Conservation (phyloP, 1,284 basidiomycete genomes). For the Sphaerobolus stellatus region DNA sequence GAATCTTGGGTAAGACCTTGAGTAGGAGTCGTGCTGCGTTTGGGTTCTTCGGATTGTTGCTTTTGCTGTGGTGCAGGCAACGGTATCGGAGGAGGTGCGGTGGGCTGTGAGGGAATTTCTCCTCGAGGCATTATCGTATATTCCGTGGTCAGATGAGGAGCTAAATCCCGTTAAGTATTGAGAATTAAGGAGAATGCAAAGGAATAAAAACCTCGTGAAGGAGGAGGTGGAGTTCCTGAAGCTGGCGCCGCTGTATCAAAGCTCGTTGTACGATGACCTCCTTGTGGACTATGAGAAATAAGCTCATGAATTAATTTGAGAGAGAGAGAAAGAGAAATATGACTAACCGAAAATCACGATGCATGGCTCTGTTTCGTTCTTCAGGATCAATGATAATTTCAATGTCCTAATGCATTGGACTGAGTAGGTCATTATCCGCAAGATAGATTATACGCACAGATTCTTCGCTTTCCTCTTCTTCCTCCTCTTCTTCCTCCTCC, state of each 20-base stretch:
- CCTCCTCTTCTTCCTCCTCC: conserved; percentile 14
- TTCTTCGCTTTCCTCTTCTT: conserved; percentile 21
- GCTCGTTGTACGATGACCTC: conserved; percentile 30
- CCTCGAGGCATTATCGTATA: conserved; percentile 59
- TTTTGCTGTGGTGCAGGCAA: conserved; percentile 22
- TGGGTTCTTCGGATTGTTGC: conserved; percentile 18
- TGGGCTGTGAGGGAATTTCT: conserved; percentile 21
- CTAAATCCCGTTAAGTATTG: conserved; percentile 35
- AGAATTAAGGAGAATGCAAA: background rate
- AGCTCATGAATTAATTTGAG: conserved; percentile 19
- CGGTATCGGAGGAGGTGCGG: conserved; percentile 25
- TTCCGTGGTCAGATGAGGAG: conserved; percentile 80
- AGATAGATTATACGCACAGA: conserved; percentile 11
- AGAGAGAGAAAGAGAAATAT: background rate
- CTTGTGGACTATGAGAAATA: conserved; percentile 22
- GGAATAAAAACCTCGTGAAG: conserved; percentile 8
- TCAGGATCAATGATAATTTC: conserved; percentile 76
- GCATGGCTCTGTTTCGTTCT: conserved; percentile 23
- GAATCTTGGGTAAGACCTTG: conserved; percentile 51
- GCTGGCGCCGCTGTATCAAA: conserved; percentile 35
- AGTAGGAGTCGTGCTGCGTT: conserved; percentile 18
- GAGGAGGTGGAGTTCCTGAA: conserved; percentile 14
- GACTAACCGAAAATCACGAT: conserved; percentile 68
- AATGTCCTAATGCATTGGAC: conserved; percentile 52
- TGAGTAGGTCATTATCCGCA: conserved; percentile 3